phyloP scores from a whole-genome alignment of 768 basidiomycete genomes.

The Cystofilobasidium capitatum region DNA sequence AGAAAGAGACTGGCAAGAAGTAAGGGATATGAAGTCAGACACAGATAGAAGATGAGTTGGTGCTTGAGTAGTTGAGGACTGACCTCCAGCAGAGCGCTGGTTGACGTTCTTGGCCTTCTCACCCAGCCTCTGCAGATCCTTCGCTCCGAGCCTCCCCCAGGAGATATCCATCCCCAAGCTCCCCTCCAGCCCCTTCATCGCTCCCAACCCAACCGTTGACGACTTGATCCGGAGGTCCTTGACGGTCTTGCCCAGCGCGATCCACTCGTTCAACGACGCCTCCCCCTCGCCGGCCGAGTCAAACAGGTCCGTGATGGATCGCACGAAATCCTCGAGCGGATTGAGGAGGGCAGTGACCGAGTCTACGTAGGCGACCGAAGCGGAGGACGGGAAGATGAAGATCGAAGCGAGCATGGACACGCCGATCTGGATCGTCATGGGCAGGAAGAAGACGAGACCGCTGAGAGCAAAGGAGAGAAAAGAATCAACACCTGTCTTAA shows the following conservation, averaged over 20 bases:
- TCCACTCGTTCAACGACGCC: constrained; percentile 24
- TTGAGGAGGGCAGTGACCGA: constrained; percentile 1
- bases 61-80: neutral
- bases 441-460: constrained; percentile 11
- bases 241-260: constrained; percentile 1
- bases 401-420: constrained; percentile 7
- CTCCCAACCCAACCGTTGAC: constrained; percentile 12
- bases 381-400: constrained; percentile 23
- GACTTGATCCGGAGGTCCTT: neutral
- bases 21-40: neutral
- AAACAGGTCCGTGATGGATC: neutral
- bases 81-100: constrained; percentile 13
- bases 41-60: too few relatives aligned
- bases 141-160: constrained; percentile 7
- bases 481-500: neutral
- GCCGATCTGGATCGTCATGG: constrained; percentile 21
- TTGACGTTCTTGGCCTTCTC: constrained; percentile 12
- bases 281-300: neutral
- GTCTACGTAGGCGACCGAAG: constrained; percentile 4
- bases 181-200: constrained; percentile 8
- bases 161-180: constrained; percentile 15
- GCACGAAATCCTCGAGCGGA: constrained; percentile 6
- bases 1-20: constrained; percentile 6
- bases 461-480: neutral
- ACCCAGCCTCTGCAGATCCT: constrained; percentile 14